Base-by-base conservation (phyloP, 257 asterid genomes). In the Agastache rugosa region DNA sequence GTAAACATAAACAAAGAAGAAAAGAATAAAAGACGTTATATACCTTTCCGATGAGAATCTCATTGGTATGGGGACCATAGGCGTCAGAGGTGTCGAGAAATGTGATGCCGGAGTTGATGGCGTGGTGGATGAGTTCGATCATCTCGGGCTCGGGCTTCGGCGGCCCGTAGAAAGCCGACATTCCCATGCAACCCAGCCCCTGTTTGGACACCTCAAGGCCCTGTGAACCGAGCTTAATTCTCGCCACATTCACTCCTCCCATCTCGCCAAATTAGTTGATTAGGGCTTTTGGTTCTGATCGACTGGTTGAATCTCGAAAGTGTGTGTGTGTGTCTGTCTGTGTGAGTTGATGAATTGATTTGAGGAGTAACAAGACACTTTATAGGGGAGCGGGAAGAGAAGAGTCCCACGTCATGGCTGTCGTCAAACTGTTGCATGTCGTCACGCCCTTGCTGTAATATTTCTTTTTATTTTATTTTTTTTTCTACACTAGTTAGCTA, bases 111-210 rank as follows among this genome's bases (percentile, higher is more conserved):
- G 79, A 79, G 54, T 68, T 23, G 63, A 79, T 69, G 59, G 83
- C 79, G 69, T 61, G 76, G 76, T 62, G 83, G 61, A 79, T 79
- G 69, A 79, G 79, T 8, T 69, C 4, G 74, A 79, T 74, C 83
- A 79, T 74, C 0, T 79, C 83, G 65, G 74, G 42, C 39, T 79
- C 83, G 77, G 83, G 77, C 69, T 79, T 79, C 2, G 63, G 64
- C 42, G 29, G 83, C 74, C 79, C 83, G 58, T 79, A 79, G 12
- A n/a, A 37, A 4, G 70, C 75, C 7, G 84, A 73, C 83, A 83
- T 83, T 20, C 84, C 76, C 87, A 80, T 77, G 55, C 87, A 79
- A 1, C 84, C 84, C 4, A 83, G 82, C 9, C 87, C 87, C 1
- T 79, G 87, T 0, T 48, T 63, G 1, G 87, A 83, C 3, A 83